Percentiles rank a stretch among this genome's conserved stretches.
phyloP scores from a whole-genome alignment of 768 basidiomycete species.

The Tulasnella sp. region DNA sequence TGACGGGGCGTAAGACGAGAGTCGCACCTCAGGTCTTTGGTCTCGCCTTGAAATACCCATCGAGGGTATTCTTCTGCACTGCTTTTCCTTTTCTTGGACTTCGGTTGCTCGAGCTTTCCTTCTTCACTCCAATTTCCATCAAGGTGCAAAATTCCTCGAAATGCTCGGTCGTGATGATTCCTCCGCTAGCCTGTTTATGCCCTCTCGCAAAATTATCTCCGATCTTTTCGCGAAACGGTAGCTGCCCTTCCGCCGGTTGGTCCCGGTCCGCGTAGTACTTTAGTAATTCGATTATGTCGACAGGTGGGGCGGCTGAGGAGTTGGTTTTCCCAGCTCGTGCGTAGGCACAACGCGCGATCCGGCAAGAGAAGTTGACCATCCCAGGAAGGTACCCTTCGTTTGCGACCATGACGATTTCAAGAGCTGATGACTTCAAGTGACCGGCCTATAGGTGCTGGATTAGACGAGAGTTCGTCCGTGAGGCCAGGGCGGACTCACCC shows the following conservation, averaged over 20 bases:
- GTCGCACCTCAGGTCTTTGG: background rate
- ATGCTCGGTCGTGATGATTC: slow-evolving; percentile 43
- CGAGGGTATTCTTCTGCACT: slow-evolving; percentile 20
- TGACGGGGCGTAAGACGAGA: background rate
- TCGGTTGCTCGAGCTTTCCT: background rate
- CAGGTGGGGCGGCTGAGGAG: slow-evolving; percentile 26
- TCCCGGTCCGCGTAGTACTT: slow-evolving; percentile 40
- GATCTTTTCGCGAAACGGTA: slow-evolving; percentile 40
- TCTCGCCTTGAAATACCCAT: slow-evolving; percentile 8
- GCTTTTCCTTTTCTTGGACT: background rate
- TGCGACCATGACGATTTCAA: slow-evolving; percentile 41
- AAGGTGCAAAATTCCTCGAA: slow-evolving; percentile 31
- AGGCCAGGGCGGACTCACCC: slow-evolving; percentile 33
- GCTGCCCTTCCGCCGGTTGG: background rate
- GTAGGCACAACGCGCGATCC: slow-evolving; percentile 42
- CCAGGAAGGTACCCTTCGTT: slow-evolving; percentile 44
- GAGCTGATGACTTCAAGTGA: slow-evolving; percentile 39
- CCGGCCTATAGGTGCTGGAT: slow-evolving; percentile 34
- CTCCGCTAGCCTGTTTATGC: slow-evolving; percentile 51
- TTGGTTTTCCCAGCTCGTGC: slow-evolving; percentile 34
- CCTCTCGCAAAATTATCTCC: slow-evolving; percentile 49
- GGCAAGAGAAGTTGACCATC: slow-evolving; percentile 45
- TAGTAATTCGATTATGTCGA: slow-evolving; percentile 43
- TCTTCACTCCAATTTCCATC: slow-evolving; percentile 34
- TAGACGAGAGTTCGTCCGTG: background rate